Conservation (phyloP, 2,329 filamentous ascomycete genomes). For the Verticillium nonalfalfae region DNA sequence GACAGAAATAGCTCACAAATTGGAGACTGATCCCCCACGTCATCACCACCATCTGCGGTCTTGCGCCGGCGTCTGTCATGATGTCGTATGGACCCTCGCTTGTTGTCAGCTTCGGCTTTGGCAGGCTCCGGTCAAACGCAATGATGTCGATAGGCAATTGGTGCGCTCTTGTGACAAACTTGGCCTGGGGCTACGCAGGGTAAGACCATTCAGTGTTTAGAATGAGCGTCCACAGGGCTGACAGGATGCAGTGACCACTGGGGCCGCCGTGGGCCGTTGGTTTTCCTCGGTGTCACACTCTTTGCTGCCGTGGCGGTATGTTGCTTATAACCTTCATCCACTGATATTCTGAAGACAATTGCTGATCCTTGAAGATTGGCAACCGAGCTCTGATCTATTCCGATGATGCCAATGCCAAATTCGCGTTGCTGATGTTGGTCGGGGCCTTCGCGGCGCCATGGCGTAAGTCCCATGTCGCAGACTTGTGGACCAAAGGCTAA, state of each 20-base stretch:
- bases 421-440: slow-evolving; percentile 17
- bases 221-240: not conserved
- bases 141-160: slow-evolving; percentile 28
- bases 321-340: not conserved
- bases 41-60: slow-evolving; percentile 19
- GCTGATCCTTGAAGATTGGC: slow-evolving; percentile 14
- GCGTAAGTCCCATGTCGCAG: slow-evolving; percentile 15
- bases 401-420: slow-evolving; percentile 15
- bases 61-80: slow-evolving; percentile 20
- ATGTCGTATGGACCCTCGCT: slow-evolving; percentile 22
- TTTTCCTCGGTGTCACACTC: slow-evolving; percentile 19
- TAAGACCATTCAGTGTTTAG: not conserved
- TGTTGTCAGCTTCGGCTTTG: slow-evolving; percentile 26
- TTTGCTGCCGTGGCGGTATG: slow-evolving; percentile 15
- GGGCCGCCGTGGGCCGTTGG: slow-evolving; percentile 16
- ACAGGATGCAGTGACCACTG: slow-evolving; percentile 11
- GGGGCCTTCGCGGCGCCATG: slow-evolving; percentile 17
- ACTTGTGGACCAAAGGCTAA: not conserved
- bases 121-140: slow-evolving; percentile 24
- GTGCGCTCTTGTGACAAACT: slow-evolving; percentile 23
- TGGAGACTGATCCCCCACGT: slow-evolving; percentile 28
- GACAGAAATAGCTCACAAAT: slow-evolving; percentile 22
- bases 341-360: no score
- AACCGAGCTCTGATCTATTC: slow-evolving; percentile 19
- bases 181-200: slow-evolving; percentile 21